phyloP scores from a whole-genome alignment of 257 asterid genomes.

The Gentiana dahurica region DNA sequence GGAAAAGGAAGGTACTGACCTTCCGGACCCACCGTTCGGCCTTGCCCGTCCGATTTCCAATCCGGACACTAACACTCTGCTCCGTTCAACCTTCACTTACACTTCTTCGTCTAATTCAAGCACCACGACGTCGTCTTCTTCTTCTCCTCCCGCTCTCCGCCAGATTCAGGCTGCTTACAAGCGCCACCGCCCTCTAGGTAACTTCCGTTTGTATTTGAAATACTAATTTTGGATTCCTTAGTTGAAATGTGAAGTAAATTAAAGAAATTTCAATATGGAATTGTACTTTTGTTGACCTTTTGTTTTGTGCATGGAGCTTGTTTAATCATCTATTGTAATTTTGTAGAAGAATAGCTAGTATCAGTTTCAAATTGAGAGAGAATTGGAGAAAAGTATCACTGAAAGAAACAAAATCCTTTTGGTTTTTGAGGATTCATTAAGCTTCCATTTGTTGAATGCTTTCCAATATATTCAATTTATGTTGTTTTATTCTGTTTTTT shows the following conservation, averaged over 20 bases:
- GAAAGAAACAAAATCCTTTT: too few species aligned
- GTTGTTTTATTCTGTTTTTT: too few species aligned
- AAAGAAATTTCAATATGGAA: background rate
- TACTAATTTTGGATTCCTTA: too few species aligned
- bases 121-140: slow-evolving; percentile 46
- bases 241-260: too few species aligned
- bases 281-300: background rate
- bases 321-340: background rate
- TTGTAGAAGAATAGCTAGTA: too few species aligned
- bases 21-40: slow-evolving; percentile 44
- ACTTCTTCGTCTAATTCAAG: slow-evolving; percentile 39
- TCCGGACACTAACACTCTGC: slow-evolving; percentile 34
- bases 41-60: slow-evolving; percentile 39
- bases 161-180: slow-evolving; percentile 67
- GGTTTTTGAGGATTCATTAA: too few species aligned
- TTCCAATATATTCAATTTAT: too few species aligned
- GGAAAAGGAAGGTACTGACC: slow-evolving; percentile 85
- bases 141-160: slow-evolving; percentile 66
- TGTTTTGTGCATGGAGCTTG: background rate
- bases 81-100: slow-evolving; percentile 22
- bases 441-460: too few species aligned
- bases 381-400: too few species aligned
- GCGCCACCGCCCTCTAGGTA: slow-evolving; percentile 80
- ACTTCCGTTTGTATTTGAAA: background rate
- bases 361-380: too few species aligned